These are phyloP conservation scores for Kluyveromyces wickerhamii DNA, from an alignment of 805 yeast genomes.

Conservation along the genomic window DNA sequence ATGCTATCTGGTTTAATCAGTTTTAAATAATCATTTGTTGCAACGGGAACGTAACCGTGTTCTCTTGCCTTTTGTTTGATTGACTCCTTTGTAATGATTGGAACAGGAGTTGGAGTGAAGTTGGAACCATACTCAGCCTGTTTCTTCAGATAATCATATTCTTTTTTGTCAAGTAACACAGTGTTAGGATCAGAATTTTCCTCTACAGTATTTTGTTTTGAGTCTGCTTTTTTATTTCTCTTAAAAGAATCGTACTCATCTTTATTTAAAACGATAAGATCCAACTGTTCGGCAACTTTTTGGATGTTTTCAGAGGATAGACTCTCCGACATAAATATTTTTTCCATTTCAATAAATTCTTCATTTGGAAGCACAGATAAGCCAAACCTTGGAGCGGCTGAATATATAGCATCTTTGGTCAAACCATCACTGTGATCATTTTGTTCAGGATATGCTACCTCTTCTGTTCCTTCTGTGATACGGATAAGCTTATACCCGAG, in stretches of 20 bases:
- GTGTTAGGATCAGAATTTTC: not conserved
- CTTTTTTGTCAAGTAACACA: not conserved
- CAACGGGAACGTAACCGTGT: constrained; percentile 29
- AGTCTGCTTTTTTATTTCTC: constrained; percentile 3
- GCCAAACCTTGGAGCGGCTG: constrained; percentile 3
- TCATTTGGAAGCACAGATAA: constrained; percentile 8
- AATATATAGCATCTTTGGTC: constrained; percentile 2
- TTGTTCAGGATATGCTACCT: not conserved
- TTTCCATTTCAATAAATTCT: constrained; percentile 8
- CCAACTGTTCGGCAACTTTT: constrained; percentile 13
- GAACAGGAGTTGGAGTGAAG: not conserved
- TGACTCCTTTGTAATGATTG: constrained; percentile 1
- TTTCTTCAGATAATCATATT: not conserved
- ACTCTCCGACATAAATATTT: not conserved
- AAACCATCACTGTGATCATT: not conserved
- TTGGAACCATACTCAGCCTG: not conserved
- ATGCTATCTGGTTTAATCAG: constrained; percentile 5
- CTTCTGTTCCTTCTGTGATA: not conserved
- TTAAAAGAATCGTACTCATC: constrained; percentile 16
- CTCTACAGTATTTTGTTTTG: not conserved
- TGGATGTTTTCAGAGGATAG: constrained; percentile 7
- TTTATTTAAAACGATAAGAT: constrained; percentile 23
- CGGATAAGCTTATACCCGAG: constrained; percentile 15
- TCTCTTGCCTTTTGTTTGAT: constrained; percentile 24
- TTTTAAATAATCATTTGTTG: constrained; percentile 24